Conservation (phyloP, 345 rosid genomes). For the Rubroshorea leprosula region DNA sequence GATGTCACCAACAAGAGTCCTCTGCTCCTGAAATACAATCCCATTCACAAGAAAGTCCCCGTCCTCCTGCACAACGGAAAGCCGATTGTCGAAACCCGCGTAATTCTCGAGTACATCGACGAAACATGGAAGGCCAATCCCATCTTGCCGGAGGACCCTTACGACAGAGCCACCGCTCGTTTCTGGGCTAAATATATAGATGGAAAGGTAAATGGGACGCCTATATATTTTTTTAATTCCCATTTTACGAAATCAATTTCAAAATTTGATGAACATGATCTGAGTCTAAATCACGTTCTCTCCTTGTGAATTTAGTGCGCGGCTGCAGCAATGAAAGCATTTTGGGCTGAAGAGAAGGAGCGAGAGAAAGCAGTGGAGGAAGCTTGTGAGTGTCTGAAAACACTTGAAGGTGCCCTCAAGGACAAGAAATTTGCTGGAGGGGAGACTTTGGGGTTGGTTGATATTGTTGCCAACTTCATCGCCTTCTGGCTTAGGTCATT, state of each 20-base stretch:
- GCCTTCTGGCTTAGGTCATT: conserved; percentile 3
- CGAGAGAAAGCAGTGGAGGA: conserved; percentile 6
- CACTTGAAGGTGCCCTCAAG: conserved; percentile 15
- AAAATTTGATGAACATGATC: too few relatives aligned
- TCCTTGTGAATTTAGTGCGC: conserved; percentile 7
- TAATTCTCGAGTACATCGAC: too few relatives aligned
- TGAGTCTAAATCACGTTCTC: too few relatives aligned
- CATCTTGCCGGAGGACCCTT: conserved; percentile 20
- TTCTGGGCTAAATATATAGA: conserved; percentile 25
- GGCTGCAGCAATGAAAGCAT: neutral
- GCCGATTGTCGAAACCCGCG: conserved; percentile 24
- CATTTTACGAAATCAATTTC: too few relatives aligned
- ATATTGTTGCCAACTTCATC: conserved; percentile 5
- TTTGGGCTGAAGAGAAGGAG: neutral
- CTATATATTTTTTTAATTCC: too few relatives aligned
- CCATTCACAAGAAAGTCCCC: conserved; percentile 26
- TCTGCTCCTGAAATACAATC: too few relatives aligned
- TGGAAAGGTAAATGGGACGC: conserved; percentile 20
- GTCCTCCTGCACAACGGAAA: conserved; percentile 29
- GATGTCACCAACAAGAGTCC: too few relatives aligned
- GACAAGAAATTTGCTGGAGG: conserved; percentile 21
- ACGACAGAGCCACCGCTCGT: conserved; percentile 21
- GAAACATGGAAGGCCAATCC: conserved; percentile 24
- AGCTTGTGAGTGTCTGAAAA: neutral
- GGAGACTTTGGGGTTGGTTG: conserved; percentile 3